phyloP scores from a whole-genome alignment of 768 basidiomycete species.

The Cystobasidium tubakii region DNA sequence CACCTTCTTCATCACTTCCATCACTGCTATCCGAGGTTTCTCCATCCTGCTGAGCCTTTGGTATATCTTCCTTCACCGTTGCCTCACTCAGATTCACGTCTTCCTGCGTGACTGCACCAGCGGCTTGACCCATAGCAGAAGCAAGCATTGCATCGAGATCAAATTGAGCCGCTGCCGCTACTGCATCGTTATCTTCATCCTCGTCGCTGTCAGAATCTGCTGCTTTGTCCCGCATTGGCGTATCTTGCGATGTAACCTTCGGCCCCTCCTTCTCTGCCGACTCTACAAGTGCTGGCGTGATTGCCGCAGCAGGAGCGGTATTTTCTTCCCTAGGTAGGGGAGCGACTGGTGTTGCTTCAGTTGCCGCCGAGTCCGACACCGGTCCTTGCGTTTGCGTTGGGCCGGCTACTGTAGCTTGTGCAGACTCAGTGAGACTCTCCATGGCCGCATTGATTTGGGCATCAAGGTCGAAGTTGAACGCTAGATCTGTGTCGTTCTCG shows the following conservation, averaged over 20 bases:
- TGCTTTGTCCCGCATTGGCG: background rate
- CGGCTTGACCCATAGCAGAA: constrained; percentile 23
- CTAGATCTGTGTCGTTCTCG: constrained; percentile 2
- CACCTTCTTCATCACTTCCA: constrained; percentile 1
- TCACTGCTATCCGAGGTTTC: background rate
- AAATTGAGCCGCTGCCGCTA: background rate
- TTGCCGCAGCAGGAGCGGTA: background rate
- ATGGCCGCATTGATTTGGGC: constrained; percentile 26
- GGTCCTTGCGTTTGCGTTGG: background rate
- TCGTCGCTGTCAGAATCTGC: constrained; percentile 5
- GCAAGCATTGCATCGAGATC: constrained; percentile 31
- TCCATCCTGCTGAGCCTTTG: background rate
- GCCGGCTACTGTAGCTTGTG: background rate
- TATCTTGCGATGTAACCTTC: background rate
- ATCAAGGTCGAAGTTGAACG: constrained; percentile 28
- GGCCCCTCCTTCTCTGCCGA: background rate
- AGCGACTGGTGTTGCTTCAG: background rate
- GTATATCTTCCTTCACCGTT: background rate
- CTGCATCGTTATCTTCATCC: constrained; percentile 8
- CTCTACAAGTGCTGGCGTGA: background rate
- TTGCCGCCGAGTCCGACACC: background rate
- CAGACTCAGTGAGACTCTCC: background rate
- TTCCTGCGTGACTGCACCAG: background rate
- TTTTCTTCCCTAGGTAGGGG: too few species aligned
- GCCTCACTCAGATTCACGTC: background rate